A percentile compares a stretch with the other conserved stretches of the same genome.
These are phyloP conservation scores for Rhodotorula sphaerocarpa DNA, from an alignment of 768 basidiomycete species.

Conservation along the genomic window DNA sequence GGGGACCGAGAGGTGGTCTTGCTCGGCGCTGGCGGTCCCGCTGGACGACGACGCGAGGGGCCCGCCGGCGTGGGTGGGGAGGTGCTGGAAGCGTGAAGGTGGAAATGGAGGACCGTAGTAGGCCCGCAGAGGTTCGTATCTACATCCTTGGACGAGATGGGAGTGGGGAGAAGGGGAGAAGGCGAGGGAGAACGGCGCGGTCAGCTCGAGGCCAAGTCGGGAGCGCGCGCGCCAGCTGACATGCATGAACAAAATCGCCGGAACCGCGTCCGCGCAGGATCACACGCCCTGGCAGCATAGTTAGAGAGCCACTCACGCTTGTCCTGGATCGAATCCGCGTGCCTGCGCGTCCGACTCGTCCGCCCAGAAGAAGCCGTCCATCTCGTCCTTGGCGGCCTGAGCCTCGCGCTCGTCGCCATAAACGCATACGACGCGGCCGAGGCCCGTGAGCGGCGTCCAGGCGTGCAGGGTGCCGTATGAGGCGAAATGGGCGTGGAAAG, in stretches of 20 bases:
- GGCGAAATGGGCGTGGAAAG: slow-evolving; percentile 58
- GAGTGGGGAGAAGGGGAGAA: slow-evolving; percentile 10
- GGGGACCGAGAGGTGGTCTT: slow-evolving; percentile 63
- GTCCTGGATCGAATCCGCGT: slow-evolving; percentile 43
- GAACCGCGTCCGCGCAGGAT: too few species aligned
- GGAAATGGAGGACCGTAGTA: slow-evolving; percentile 45
- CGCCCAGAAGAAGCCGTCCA: slow-evolving; percentile 38
- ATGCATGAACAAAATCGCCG: too few species aligned
- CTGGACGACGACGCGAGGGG: slow-evolving; percentile 37
- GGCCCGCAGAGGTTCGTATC: slow-evolving; percentile 57
- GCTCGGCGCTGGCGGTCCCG: not conserved
- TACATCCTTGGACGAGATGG: slow-evolving; percentile 38
- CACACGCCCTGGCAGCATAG: too few species aligned
- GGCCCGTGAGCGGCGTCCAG: slow-evolving; percentile 50
- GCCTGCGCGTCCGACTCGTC: slow-evolving; percentile 43
- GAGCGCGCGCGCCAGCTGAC: too few species aligned
- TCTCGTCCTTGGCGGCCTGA: slow-evolving; percentile 55
- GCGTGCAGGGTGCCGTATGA: slow-evolving; percentile 72
- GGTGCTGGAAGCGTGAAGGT: slow-evolving; percentile 40
- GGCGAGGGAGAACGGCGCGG: slow-evolving; percentile 9
- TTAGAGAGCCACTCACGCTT: not conserved
- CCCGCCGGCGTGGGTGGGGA: slow-evolving; percentile 16
- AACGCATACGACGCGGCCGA: slow-evolving; percentile 33
- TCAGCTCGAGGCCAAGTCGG: not conserved
- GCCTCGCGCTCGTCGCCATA: slow-evolving; percentile 52